Conservation (phyloP, 2,329 filamentous ascomycete genomes). For the Simplicillium aogashimaense region DNA sequence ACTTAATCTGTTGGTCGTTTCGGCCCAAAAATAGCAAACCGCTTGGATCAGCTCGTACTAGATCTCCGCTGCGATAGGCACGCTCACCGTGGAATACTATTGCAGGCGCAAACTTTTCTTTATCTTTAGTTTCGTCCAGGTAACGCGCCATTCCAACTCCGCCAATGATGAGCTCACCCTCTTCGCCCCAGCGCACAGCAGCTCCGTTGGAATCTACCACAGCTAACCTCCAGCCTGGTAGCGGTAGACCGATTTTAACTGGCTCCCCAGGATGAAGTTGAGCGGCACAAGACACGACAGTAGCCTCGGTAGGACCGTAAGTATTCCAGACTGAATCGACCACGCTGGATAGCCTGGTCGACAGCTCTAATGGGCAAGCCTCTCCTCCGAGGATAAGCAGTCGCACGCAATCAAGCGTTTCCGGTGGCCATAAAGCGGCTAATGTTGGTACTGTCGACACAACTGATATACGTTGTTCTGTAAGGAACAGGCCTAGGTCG, state of each 20-base stretch:
- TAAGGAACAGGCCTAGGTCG: conserved; percentile 11
- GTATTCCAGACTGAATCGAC: conserved; percentile 13
- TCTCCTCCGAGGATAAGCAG: conserved; percentile 14
- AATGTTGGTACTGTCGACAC: conserved; percentile 13
- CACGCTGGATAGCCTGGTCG: conserved; percentile 8
- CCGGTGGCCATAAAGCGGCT: conserved; percentile 12
- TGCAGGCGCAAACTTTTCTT: conserved; percentile 10
- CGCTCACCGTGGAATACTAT: conserved; percentile 11
- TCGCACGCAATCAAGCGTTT: conserved; percentile 10
- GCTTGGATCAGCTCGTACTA: conserved; percentile 12
- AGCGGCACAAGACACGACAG: conserved; percentile 12
- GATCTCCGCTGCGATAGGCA: conserved; percentile 15
- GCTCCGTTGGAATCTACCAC: conserved; percentile 28
- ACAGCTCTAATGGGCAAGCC: conserved; percentile 11
- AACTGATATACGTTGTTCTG: conserved; percentile 10
- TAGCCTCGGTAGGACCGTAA: conserved; percentile 15
- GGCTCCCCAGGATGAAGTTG: conserved; percentile 9
- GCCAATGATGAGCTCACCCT: conserved; percentile 14
- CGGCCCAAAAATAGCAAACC: conserved; percentile 14
- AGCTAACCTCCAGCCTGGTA: conserved; percentile 13
- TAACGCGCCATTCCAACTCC: conserved; percentile 13
- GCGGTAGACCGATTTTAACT: conserved; percentile 12
- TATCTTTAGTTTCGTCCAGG: conserved; percentile 11
- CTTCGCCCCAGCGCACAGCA: conserved; percentile 23
- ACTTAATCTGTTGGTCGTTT: conserved; percentile 18